These are phyloP conservation scores for Quercus phellos DNA, from an alignment of 331 rosid genomes.

Conservation along the genomic window DNA sequence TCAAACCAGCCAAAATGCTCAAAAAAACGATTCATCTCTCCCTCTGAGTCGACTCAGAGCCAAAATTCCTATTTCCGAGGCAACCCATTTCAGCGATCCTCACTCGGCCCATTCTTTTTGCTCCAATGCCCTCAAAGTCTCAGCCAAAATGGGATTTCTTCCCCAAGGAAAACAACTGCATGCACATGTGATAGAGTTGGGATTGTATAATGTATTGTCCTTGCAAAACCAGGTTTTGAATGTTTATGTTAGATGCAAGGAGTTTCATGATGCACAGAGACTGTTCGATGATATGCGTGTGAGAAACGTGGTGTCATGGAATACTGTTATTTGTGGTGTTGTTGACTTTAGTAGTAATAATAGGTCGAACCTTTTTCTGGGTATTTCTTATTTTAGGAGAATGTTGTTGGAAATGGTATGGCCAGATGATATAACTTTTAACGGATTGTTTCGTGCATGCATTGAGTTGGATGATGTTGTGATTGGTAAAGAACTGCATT, in stretches of 20 bases:
- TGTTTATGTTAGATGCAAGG: constrained; percentile 41
- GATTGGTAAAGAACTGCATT: constrained; percentile 60
- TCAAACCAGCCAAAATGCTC: constrained; percentile 9
- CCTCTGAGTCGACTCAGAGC: constrained; percentile 25
- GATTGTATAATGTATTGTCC: constrained; percentile 39
- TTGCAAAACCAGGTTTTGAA: constrained; percentile 50
- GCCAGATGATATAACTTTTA: constrained; percentile 57
- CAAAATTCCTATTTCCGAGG: constrained; percentile 22
- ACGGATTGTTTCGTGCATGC: constrained; percentile 50
- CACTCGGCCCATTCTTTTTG: constrained; percentile 27
- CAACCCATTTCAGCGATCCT: constrained; percentile 33
- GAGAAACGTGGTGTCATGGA: constrained; percentile 72
- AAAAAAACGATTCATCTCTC: background rate
- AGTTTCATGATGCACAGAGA: constrained; percentile 33
- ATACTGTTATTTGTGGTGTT: constrained; percentile 48
- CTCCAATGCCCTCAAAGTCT: constrained; percentile 52
- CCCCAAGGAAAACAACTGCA: constrained; percentile 59
- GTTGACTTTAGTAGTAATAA: constrained; percentile 22
- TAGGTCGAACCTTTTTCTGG: constrained; percentile 14
- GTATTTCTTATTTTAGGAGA: constrained; percentile 39
- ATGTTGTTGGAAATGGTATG: constrained; percentile 46
- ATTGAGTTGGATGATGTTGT: constrained; percentile 31
- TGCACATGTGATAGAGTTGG: constrained; percentile 49
- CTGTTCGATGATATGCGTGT: constrained; percentile 63
- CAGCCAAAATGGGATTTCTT: constrained; percentile 44